Conservation (phyloP, 148 eudicot species). For the Heliamphora exappendiculata region DNA sequence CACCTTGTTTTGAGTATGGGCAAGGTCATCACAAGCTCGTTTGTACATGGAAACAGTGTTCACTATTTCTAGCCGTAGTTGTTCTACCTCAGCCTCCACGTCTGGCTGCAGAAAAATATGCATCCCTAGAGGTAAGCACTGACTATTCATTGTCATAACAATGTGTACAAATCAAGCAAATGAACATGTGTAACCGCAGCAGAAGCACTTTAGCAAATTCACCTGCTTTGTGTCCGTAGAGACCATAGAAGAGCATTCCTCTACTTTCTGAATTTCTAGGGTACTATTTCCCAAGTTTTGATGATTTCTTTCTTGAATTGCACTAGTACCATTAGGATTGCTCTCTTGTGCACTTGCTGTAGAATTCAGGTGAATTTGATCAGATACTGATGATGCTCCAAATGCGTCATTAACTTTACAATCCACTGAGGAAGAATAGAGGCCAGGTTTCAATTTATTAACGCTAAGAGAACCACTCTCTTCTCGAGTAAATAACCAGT, state of each 20-base stretch:
- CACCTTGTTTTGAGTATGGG: slow-evolving; percentile 63
- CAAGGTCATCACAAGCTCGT: slow-evolving; percentile 64
- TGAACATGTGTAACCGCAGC: not conserved
- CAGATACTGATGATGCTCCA: slow-evolving; percentile 23
- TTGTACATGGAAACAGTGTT: slow-evolving; percentile 52
- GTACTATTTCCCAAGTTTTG: slow-evolving; percentile 17
- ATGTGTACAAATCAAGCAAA: not conserved
- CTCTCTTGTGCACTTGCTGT: slow-evolving; percentile 11
- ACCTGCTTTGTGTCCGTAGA: slow-evolving; percentile 41
- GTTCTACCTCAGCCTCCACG: slow-evolving; percentile 52
- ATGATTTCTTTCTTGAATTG: slow-evolving; percentile 9
- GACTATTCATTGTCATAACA: not conserved
- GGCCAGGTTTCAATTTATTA: slow-evolving; percentile 8
- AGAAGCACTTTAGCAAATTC: not conserved
- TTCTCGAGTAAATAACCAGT: slow-evolving; percentile 8
- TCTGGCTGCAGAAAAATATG: slow-evolving; percentile 38
- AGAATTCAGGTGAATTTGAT: slow-evolving; percentile 23
- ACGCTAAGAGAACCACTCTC: slow-evolving; percentile 12
- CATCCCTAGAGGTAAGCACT: not conserved
- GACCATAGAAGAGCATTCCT: slow-evolving; percentile 19
- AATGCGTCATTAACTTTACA: not conserved
- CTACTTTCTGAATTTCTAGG: slow-evolving; percentile 13
- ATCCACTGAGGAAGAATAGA: slow-evolving; percentile 10
- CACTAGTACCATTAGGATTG: slow-evolving; percentile 5
- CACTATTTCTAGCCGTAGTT: slow-evolving; percentile 50